Percentiles rank a stretch among this genome's conserved stretches.
Evolutionary conservation across 176 grass and related monocot species (phyloP).

Genomic region (Rhipidocladum racemiflorum): DNA sequence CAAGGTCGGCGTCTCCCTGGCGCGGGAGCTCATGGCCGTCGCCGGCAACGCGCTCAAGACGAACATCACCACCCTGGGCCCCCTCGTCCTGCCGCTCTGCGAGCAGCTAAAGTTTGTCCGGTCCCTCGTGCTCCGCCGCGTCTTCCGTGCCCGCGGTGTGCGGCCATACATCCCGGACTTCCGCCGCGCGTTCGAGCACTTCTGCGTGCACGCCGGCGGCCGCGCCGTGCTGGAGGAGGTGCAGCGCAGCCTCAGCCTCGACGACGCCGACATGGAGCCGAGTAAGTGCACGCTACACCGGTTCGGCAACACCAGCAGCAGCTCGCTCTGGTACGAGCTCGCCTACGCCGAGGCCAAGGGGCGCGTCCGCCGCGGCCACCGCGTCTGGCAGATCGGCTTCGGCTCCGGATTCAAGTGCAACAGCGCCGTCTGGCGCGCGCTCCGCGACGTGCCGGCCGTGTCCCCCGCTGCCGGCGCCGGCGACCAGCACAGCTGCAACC

Average conservation of each 20-base stretch:
- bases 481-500: slow-evolving; percentile 40
- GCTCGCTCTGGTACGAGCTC: slow-evolving; percentile 73
- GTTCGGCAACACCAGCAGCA: slow-evolving; percentile 75
- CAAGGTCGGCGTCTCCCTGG: slow-evolving; percentile 48
- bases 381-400: slow-evolving; percentile 80
- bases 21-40: slow-evolving; percentile 72
- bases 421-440: slow-evolving; percentile 68
- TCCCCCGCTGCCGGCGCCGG: background rate
- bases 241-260: background rate
- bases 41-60: slow-evolving; percentile 70
- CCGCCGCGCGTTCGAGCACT: slow-evolving; percentile 80
- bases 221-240: slow-evolving; percentile 44
- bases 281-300: slow-evolving; percentile 57
- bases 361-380: slow-evolving; percentile 45
- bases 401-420: slow-evolving; percentile 90
- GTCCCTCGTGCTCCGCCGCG: slow-evolving; percentile 30
- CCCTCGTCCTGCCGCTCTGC: slow-evolving; percentile 54
- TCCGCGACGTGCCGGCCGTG: slow-evolving; percentile 48
- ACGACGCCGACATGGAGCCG: slow-evolving; percentile 9
- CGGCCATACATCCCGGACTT: slow-evolving; percentile 66
- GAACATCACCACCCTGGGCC: slow-evolving; percentile 70
- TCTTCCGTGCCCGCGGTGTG: background rate
- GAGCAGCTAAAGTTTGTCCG: slow-evolving; percentile 65
- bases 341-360: slow-evolving; percentile 77
- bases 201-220: slow-evolving; percentile 80